Evolutionary conservation across 2,329 filamentous ascomycete species (phyloP).

Genomic region (Fusarium robinianum): DNA sequence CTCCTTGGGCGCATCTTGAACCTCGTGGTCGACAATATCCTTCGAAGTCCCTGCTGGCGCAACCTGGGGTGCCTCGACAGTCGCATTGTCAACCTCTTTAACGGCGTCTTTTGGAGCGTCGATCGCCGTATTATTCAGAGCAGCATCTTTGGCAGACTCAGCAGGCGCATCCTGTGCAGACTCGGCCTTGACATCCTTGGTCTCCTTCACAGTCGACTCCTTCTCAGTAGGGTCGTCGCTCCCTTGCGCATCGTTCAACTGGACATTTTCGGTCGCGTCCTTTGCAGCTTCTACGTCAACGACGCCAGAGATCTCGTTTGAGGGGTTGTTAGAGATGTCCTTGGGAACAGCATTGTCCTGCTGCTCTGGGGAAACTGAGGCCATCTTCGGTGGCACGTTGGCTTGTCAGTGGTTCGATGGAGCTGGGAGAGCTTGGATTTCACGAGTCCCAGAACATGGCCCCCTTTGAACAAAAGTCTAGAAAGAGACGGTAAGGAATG

Average conservation of each 20-base stretch:
- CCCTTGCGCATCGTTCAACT: background rate
- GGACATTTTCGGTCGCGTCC: background rate
- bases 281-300: background rate
- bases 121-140: no score
- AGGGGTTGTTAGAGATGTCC: background rate
- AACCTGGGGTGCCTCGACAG: no score
- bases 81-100: background rate
- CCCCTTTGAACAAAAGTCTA: background rate
- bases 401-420: constrained; percentile 8
- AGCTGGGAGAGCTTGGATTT: background rate
- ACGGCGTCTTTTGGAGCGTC: background rate
- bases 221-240: constrained; percentile 7
- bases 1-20: background rate
- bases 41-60: background rate
- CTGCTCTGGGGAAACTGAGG: constrained; percentile 7
- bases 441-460: constrained; percentile 4
- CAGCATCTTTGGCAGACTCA: no score
- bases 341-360: constrained; percentile 3
- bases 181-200: no score
- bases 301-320: background rate
- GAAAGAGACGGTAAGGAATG: background rate
- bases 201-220: background rate
- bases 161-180: no score
- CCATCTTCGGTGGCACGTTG: constrained; percentile 18
- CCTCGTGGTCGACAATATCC: background rate